These are phyloP conservation scores for Elsinoe ampelina DNA, from an alignment of 2,329 filamentous ascomycete species.

Conservation along the genomic window DNA sequence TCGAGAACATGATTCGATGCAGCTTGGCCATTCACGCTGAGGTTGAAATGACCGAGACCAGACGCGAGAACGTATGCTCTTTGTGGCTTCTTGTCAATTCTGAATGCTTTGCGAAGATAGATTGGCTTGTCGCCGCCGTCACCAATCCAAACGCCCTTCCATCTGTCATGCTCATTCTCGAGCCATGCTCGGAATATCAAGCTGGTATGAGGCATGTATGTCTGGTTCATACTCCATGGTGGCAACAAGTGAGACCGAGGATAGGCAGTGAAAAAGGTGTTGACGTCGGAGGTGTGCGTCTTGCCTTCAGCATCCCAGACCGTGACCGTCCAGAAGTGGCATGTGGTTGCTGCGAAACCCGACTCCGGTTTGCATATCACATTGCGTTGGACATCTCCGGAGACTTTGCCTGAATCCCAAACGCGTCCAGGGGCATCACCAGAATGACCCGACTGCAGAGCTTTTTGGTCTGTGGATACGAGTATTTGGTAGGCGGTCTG, in stretches of 20 bases:
- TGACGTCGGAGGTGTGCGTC: constrained; percentile 20
- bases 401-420: constrained; percentile 22
- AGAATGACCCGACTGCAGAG: background rate
- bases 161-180: constrained; percentile 32
- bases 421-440: background rate
- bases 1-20: constrained; percentile 31
- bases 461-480: constrained; percentile 12
- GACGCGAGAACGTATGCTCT: constrained; percentile 32
- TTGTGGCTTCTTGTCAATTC: constrained; percentile 24
- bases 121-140: constrained; percentile 33
- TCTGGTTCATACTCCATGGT: constrained; percentile 36
- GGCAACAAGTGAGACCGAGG: constrained; percentile 30
- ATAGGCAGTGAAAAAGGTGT: constrained; percentile 35
- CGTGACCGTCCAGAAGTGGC: constrained; percentile 31
- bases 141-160: constrained; percentile 35
- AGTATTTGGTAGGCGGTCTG: constrained; percentile 28
- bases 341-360: constrained; percentile 30
- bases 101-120: constrained; percentile 31
- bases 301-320: constrained; percentile 30
- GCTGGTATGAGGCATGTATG: constrained; percentile 35
- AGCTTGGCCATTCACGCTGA: constrained; percentile 29
- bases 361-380: constrained; percentile 23
- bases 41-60: constrained; percentile 34
- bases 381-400: constrained; percentile 23
- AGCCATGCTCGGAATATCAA: constrained; percentile 37